Evolutionary conservation across 495 filamentous ascomycete genomes (phyloP), one percentile per base, ranked within the genome.

Genomic region (Penicillium salamii): DNA sequence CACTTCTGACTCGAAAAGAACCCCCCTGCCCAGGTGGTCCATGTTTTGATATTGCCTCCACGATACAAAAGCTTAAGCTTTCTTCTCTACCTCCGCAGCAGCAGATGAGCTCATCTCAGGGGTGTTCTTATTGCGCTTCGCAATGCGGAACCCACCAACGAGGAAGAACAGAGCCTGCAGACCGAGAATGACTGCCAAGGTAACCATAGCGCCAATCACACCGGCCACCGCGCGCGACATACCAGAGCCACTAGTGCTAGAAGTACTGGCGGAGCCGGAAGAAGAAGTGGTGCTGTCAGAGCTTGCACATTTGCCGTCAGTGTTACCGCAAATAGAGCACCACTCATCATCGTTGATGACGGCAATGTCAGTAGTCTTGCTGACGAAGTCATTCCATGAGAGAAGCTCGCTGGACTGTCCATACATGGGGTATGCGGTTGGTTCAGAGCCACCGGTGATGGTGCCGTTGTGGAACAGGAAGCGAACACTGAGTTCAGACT

Each of bases 191-290:
- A 82, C 72, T 8, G 68, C 82, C 28, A 86, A 63, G 4, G 81
- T 83, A 1, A 85, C 80, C 61, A 84, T 72, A 7, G 82, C 83
- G 15, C 82, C 83, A 65, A 85, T 80, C 0, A 83, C 79, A 33
- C 82, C 83, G 7, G 68, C 78, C 37, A 74, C 73, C 9, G 67
- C 64, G 24, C 63, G 68, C 3, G 73, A 74, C 9, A 77, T 66
- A 6, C 60, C 53, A 8, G 58, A 42, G 35, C 51, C 20, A n/a
- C 21, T 42, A 34, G 49, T 49, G 40, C 45, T 47, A 14, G 56
- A 53, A 11, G 49, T 38, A 11, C 37, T 32, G 8, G 44, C 43
- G 3, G 59, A 23, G 14, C 43, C 31, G 9, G 64, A 38, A 19
- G 45, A 18, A 32, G 39, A 24, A 12, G 31, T 29, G 18, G 45